Conservation (phyloP, 306 rosid genomes). For the Myrica gale region DNA sequence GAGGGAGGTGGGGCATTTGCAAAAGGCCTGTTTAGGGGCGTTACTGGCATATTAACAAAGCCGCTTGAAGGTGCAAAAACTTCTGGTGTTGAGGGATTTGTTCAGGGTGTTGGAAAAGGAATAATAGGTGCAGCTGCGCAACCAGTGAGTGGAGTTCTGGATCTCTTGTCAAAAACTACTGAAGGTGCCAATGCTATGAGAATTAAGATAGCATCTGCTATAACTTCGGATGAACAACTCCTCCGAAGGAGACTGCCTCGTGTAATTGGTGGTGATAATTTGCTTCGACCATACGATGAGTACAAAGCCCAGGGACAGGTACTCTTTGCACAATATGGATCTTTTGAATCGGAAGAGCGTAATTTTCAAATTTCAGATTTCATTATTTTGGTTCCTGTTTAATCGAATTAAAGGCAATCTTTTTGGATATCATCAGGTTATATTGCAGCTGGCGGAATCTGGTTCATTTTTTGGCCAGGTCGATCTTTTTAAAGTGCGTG, state of each 20-base stretch:
- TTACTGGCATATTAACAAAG: constrained; percentile 93
- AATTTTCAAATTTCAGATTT: neutral
- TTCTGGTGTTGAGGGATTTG: constrained; percentile 99
- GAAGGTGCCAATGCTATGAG: constrained; percentile 99
- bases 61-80: constrained; percentile 97
- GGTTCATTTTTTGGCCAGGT: constrained; percentile 97
- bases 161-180: constrained; percentile 93
- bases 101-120: constrained; percentile 99
- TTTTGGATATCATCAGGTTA: constrained; percentile 52
- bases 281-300: constrained; percentile 75
- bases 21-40: constrained; percentile 97
- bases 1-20: constrained; percentile 99
- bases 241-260: constrained; percentile 93
- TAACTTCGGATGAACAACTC: constrained; percentile 96
- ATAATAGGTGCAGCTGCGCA: constrained; percentile 98
- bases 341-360: neutral
- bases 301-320: constrained; percentile 98
- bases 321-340: constrained; percentile 29
- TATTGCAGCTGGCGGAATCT: constrained; percentile 94
- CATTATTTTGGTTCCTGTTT: no score
- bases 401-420: no score
- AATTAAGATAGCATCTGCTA: constrained; percentile 91
- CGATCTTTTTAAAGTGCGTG: constrained; percentile 96
- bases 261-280: constrained; percentile 88
- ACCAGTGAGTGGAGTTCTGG: constrained; percentile 96